Percentiles rank a stretch among this genome's conserved stretches.
These are phyloP conservation scores for Salix exigua DNA, from an alignment of 345 rosid species.

Conservation along the genomic window DNA sequence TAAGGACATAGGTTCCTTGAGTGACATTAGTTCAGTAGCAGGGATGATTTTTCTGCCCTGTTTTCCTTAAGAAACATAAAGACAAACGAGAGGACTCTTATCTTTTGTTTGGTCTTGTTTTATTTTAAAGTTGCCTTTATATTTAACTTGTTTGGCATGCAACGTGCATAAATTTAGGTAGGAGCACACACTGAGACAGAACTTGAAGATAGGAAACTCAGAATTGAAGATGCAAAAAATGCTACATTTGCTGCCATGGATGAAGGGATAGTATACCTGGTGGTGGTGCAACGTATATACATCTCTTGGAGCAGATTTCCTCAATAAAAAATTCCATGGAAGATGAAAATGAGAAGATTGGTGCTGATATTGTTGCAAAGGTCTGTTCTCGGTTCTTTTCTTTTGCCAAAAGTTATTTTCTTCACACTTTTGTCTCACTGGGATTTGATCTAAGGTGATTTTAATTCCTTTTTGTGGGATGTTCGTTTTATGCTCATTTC, in stretches of 20 bases:
- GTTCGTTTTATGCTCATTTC: not conserved
- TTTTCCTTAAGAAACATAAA: not conserved
- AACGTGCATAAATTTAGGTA: conserved; percentile 66
- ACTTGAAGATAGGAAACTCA: conserved; percentile 86
- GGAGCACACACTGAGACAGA: conserved; percentile 89
- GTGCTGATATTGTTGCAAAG: conserved; percentile 64
- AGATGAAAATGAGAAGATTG: conserved; percentile 65
- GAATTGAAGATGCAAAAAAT: conserved; percentile 84
- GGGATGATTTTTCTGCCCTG: not conserved
- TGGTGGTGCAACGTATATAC: conserved; percentile 78
- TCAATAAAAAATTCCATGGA: conserved; percentile 47
- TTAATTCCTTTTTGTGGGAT: not conserved
- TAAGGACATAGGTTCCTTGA: not conserved
- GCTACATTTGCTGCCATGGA: conserved; percentile 91
- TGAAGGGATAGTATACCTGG: conserved; percentile 88
- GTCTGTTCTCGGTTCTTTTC: conserved; percentile 24
- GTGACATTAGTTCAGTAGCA: not conserved
- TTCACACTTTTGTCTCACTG: not conserved
- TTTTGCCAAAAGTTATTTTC: not conserved
- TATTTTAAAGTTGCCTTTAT: not conserved
- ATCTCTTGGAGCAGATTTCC: conserved; percentile 54
- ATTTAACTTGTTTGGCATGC: not conserved
- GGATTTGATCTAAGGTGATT: not conserved
- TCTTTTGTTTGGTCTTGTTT: not conserved
- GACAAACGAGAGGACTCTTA: not conserved